Evolutionary conservation across 164 flowering plant species (phyloP).

Genomic region (Macadamia integrifolia): DNA sequence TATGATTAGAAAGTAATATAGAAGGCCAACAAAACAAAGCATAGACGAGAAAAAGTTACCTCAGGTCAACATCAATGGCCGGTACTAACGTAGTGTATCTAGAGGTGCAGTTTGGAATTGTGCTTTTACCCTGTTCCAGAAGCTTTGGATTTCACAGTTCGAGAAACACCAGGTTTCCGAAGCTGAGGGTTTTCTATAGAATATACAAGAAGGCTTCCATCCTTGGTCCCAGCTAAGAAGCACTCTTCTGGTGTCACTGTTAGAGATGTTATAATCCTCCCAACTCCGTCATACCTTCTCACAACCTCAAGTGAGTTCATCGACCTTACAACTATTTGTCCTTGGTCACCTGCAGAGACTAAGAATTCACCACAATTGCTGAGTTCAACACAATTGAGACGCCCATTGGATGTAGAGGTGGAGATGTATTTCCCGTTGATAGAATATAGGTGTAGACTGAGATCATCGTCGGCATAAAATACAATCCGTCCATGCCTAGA

Average conservation of each 20-base stretch:
- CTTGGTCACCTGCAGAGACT: slow-evolving; percentile 95
- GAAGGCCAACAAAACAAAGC: background rate
- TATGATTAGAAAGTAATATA: no score
- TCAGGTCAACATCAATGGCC: background rate
- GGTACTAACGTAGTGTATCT: background rate
- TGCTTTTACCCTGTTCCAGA: slow-evolving; percentile 33
- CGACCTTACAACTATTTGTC: slow-evolving; percentile 82
- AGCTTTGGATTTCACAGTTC: slow-evolving; percentile 47
- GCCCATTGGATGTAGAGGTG: slow-evolving; percentile 79
- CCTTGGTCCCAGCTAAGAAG: slow-evolving; percentile 92
- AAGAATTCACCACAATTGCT: slow-evolving; percentile 88
- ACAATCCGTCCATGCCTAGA: slow-evolving; percentile 80
- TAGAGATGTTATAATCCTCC: slow-evolving; percentile 79
- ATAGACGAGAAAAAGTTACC: slow-evolving; percentile 12
- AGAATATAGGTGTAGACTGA: slow-evolving; percentile 77
- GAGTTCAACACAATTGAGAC: slow-evolving; percentile 79
- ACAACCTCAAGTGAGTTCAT: slow-evolving; percentile 86
- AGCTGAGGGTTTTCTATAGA: slow-evolving; percentile 88
- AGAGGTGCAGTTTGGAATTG: background rate
- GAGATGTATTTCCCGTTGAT: slow-evolving; percentile 90
- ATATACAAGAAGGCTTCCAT: slow-evolving; percentile 88
- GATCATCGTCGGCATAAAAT: slow-evolving; percentile 80
- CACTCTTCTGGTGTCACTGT: slow-evolving; percentile 93
- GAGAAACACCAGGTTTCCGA: slow-evolving; percentile 41
- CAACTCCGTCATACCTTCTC: slow-evolving; percentile 66